Base-by-base conservation (phyloP, 805 yeast species). In the Dipodascus albidus region DNA sequence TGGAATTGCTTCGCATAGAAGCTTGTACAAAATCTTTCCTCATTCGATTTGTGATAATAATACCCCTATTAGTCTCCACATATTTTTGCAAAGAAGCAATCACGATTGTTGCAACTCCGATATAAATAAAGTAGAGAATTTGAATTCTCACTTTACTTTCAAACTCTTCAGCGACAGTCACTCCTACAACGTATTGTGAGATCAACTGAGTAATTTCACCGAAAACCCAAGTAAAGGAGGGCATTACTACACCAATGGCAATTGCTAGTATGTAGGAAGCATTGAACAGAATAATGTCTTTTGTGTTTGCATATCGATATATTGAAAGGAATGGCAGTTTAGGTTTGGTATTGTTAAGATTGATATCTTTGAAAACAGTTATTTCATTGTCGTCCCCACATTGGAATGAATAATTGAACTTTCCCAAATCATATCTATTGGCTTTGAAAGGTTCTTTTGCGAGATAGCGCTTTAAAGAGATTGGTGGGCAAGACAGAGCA, bases 251-350 rank as follows among this genome's bases (percentile, higher is more conserved):
- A 4, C 49, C 49, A 14, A 4, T 23, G 14, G 23, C 23, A n/a
- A 47, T 47, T 6, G 75, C 61, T 49, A 63, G 58, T 22, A 62
- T 53, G 15, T 62, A 55, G 1, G 73, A 75, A 14, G 67, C 3
- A 2, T 57, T n/a, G n/a, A 69, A 59, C 27, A 68, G 53, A 42
- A 60, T 49, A 11, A 56, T 51, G 48, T 71, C 75, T 47, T 42
- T 50, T 19, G 55, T 54, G 21, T 60, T 59, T 3, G 73, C 71
- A 57, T 64, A 71, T 27, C 69, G 59, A 56, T 60, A 71, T 23
- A 71, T 58, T 1, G 69, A 62, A 47, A 59, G 55, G 48, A 64
- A 57, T 21, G 61, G 57, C n/a, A 66, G 64, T 1, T 56, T 55
- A n/a, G n/a, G n/a, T 2, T 59, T 57, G 9, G 57, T 47, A 3